Evolutionary conservation across 2,329 filamentous ascomycete species (phyloP), one percentile per base, ranked within the genome.

Genomic region (Fusarium sp.): DNA sequence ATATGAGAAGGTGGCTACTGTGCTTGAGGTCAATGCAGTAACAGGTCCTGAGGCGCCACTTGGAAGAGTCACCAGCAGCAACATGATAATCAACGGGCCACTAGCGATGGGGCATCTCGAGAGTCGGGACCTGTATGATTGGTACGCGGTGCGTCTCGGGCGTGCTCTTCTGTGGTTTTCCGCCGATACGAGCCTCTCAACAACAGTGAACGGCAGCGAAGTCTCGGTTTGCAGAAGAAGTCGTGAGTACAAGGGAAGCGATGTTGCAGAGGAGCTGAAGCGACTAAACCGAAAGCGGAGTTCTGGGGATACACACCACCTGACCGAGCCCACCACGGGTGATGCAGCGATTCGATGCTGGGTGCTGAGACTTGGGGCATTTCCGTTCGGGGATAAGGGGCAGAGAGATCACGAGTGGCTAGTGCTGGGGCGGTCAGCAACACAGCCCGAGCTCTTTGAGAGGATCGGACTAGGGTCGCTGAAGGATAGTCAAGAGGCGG

Each of bases 321-420:
- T 36, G 45, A 51, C 54, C 35, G 54, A 60, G 42, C 16, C 45
- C 36, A 44, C n/a, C 28, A 13, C 24, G 28, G 24, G 30, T 18
- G 13, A 50, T 26, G 12, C 33, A 39, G 38, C 55, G 18, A 66
- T 72, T 35, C 51, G 24, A 6, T 75, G 73, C 24, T 75, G 73
- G 73, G 59, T 63, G 13, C 33, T 75, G 51, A 68, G 60, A 48
- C 48, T 75, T 9, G 73, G 73, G 8, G 42, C 57, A 22, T 75
- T 71, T 51, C 38, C 68, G 12, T 28, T 45, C 10, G 48, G 31
- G 15, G 44, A 30, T 30, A 28, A 35, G 39, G 30, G 30, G 48
- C 6, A 54, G 8, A 61, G 31, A 18, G 53, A 65, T 16, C 56
- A 73, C 20, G 61, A 75, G 42, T 44, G 70, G 28, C 39, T 75